Conservation (phyloP, 306 rosid genomes). For the Prunus dulcis region DNA sequence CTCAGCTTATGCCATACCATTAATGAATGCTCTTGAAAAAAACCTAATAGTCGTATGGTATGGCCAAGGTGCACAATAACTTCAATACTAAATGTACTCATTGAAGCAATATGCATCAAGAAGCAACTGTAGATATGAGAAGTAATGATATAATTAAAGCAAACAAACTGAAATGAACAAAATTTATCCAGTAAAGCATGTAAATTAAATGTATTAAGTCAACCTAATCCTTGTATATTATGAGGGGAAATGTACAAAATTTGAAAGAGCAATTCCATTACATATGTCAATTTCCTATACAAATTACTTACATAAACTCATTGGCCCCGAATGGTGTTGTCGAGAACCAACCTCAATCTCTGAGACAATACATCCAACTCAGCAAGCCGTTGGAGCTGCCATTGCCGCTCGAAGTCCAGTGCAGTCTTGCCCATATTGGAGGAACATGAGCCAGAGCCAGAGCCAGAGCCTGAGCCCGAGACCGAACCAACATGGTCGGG, state of each 20-base stretch:
- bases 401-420: constrained; percentile 20
- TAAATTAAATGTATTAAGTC: background rate
- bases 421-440: background rate
- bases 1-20: no score
- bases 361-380: constrained; percentile 27
- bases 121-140: background rate
- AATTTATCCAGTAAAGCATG: background rate
- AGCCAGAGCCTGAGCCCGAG: background rate
- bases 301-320: background rate
- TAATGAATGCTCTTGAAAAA: no score
- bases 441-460: background rate
- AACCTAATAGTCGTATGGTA: no score
- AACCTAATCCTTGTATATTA: background rate
- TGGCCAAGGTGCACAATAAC: no score
- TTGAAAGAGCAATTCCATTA: background rate
- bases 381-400: constrained; percentile 26
- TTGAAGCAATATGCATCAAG: background rate
- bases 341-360: constrained; percentile 32
- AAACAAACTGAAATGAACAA: background rate
- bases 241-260: background rate
- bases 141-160: background rate
- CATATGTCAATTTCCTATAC: background rate
- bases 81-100: no score
- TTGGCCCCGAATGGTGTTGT: constrained; percentile 16
- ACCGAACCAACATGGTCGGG: background rate